A percentile compares a stretch with the other conserved stretches of the same genome.
Evolutionary conservation across 2,329 filamentous ascomycete species (phyloP).

Genomic region (Knoxdaviesia capensis): DNA sequence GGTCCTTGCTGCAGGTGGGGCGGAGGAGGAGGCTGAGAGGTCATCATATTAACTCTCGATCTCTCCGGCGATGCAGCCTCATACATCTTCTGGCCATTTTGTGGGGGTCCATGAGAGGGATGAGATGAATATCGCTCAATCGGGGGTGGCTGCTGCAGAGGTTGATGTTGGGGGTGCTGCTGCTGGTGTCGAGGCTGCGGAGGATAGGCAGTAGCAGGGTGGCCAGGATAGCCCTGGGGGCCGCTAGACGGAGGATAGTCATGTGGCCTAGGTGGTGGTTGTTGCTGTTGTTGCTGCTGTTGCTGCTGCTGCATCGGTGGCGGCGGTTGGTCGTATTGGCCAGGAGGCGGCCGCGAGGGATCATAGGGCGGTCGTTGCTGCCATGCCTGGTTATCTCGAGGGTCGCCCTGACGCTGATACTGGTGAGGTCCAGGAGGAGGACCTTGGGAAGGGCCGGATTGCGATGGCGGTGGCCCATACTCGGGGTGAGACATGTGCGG

Average conservation of each 20-base stretch:
- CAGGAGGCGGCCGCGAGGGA: conserved; percentile 12
- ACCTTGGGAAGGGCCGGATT: conserved; percentile 2
- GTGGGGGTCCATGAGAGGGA: conserved; percentile 5
- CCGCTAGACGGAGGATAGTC: conserved; percentile 15
- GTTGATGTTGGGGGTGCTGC: conserved; percentile 11
- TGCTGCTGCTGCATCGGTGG: conserved; percentile 8
- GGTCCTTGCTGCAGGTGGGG: conserved; percentile 12
- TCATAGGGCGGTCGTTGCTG: conserved; percentile 19
- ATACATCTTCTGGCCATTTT: conserved; percentile 1
- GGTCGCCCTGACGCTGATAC: conserved; percentile 1
- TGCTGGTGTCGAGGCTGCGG: conserved; percentile 16
- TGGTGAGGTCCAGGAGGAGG: conserved; percentile 2
- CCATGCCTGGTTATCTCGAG: conserved; percentile 11
- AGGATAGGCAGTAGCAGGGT: conserved; percentile 14
- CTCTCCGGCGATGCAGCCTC: conserved; percentile 9
- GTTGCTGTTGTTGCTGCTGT: conserved; percentile 15
- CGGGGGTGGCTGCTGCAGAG: conserved; percentile 9
- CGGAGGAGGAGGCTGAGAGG: conserved; percentile 9
- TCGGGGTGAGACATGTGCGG: neutral
- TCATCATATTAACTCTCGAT: conserved; percentile 9
- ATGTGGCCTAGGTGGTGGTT: conserved; percentile 1
- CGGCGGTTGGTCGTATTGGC: conserved; percentile 20
- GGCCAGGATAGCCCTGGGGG: conserved; percentile 15
- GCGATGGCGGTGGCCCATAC: conserved; percentile 2
- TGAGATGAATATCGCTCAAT: conserved; percentile 4